phyloP scores from a whole-genome alignment of 352 stramenopile genomes.

The Phytopythium helicoides region DNA sequence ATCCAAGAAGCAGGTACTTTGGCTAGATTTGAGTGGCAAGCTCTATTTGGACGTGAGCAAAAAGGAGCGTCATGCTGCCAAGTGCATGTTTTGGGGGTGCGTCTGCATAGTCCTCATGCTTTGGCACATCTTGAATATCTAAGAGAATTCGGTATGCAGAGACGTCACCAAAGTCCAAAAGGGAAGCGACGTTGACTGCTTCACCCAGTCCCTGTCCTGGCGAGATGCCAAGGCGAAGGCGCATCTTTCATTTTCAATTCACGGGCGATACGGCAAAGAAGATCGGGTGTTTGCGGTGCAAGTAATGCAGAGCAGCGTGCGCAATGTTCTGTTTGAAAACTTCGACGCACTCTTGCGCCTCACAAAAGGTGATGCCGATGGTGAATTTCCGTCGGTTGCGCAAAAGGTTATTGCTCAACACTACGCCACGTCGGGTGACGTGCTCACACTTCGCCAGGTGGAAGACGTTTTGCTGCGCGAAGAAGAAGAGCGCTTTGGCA shows the following conservation, averaged over 20 bases:
- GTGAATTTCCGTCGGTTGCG: constrained; percentile 45
- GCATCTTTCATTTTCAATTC: constrained; percentile 48
- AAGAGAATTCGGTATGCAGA: too few species aligned
- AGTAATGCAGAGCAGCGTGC: constrained; percentile 36
- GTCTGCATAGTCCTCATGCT: constrained; percentile 3
- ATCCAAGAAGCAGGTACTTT: constrained; percentile 42
- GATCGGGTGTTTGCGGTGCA: constrained; percentile 48
- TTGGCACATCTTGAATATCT: background rate
- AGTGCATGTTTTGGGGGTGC: constrained; percentile 44
- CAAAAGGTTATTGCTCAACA: constrained; percentile 42
- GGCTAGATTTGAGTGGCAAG: constrained; percentile 41
- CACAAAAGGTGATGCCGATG: constrained; percentile 46
- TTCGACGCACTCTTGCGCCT: constrained; percentile 35
- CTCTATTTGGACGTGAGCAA: constrained; percentile 44
- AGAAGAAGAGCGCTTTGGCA: constrained; percentile 31
- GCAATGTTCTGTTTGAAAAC: constrained; percentile 50
- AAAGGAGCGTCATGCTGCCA: constrained; percentile 36
- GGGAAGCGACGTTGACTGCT: constrained; percentile 37
- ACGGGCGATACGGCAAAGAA: constrained; percentile 29
- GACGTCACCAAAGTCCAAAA: constrained; percentile 45
- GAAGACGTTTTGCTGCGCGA: constrained; percentile 43
- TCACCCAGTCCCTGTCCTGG: constrained; percentile 52
- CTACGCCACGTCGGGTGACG: constrained; percentile 33
- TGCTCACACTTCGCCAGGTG: constrained; percentile 40
- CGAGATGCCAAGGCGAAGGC: constrained; percentile 40